Percentiles rank a stretch among this genome's conserved stretches.
Evolutionary conservation across 129 eudicot species (phyloP).

Genomic region (Chrysanthemum seticuspe): DNA sequence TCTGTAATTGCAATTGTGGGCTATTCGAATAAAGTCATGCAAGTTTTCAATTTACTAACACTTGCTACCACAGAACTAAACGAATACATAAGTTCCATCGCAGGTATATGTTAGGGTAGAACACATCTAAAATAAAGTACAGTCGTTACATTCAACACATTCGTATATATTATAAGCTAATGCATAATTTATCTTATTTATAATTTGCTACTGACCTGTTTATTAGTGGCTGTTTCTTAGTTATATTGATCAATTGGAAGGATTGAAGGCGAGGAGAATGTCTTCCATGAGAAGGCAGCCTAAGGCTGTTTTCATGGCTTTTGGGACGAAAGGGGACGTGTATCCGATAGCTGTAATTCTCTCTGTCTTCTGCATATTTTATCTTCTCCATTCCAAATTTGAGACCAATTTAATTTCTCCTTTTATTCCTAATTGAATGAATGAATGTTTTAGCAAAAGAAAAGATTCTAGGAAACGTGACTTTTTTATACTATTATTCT

Average conservation of each 20-base stretch:
- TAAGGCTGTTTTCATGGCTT: constrained; percentile 87
- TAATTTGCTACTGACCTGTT: constrained; percentile 15
- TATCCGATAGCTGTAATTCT: constrained; percentile 76
- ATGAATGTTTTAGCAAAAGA: neutral
- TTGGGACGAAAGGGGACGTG: constrained; percentile 97
- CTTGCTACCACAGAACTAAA: constrained; percentile 20
- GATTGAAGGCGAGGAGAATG: constrained; percentile 21
- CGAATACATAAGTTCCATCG: constrained; percentile 1
- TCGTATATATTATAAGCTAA: neutral
- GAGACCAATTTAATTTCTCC: constrained; percentile 5
- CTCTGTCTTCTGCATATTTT: constrained; percentile 5
- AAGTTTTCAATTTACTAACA: constrained; percentile 5
- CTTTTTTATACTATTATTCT: constrained; percentile 5
- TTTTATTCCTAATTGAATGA: neutral
- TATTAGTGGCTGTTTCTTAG: neutral
- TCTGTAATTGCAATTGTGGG: constrained; percentile 14
- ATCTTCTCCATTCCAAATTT: constrained; percentile 11
- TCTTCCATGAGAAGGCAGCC: constrained; percentile 37
- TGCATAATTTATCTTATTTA: neutral
- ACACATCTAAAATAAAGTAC: neutral
- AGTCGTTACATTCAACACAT: neutral
- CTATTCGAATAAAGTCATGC: constrained; percentile 4
- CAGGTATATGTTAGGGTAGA: constrained; percentile 2
- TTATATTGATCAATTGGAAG: constrained; percentile 7
- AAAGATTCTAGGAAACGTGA: neutral